These are phyloP conservation scores for Adansonia rubrostipa DNA, from an alignment of 441 rosid species.

Conservation along the genomic window DNA sequence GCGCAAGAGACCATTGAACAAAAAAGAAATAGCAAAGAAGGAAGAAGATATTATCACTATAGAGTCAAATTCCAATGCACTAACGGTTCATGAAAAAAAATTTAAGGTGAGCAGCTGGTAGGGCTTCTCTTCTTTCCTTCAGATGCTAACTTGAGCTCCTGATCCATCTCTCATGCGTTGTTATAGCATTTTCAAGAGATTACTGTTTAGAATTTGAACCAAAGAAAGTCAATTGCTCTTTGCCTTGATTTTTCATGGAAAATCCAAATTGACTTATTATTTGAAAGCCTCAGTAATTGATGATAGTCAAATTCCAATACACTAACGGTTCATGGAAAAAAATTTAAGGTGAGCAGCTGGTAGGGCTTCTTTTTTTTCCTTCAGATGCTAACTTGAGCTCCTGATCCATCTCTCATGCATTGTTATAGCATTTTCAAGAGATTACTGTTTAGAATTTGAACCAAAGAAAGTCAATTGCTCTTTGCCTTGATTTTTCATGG, in stretches of 20 bases:
- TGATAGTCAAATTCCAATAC: slow-evolving; percentile 49
- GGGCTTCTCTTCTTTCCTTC: no score
- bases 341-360: slow-evolving; percentile 62
- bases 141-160: slow-evolving; percentile 1
- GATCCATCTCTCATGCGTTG: background rate
- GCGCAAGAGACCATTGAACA: no score
- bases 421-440: background rate
- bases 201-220: slow-evolving; percentile 1
- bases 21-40: no score
- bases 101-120: no score
- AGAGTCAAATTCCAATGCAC: no score
- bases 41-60: no score
- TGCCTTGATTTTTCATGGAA: background rate
- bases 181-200: background rate
- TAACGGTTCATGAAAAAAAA: no score
- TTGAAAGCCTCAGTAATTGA: background rate
- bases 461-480: background rate
- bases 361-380: no score
- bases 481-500: background rate
- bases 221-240: background rate
- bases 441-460: background rate
- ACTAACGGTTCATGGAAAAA: slow-evolving; percentile 77
- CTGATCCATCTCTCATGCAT: background rate
- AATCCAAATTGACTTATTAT: background rate
- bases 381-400: background rate